phyloP scores from a whole-genome alignment of 2,329 filamentous ascomycete species.

The Drechslerella dactyloides region DNA sequence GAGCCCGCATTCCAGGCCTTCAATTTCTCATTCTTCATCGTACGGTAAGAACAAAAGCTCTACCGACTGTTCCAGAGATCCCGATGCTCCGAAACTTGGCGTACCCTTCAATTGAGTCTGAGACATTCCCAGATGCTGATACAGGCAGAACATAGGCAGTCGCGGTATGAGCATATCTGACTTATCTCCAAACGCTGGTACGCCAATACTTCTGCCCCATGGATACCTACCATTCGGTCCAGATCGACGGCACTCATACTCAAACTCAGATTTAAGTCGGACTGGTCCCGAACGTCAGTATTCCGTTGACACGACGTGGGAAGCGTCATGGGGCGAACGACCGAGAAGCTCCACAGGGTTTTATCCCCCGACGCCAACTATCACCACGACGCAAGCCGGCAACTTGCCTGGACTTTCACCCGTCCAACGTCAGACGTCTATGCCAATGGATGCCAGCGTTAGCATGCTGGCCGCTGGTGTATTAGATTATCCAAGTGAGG shows the following conservation, averaged over 20 bases:
- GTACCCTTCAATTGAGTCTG: neutral
- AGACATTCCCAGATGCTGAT: conserved; percentile 24
- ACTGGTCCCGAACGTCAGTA: conserved; percentile 31
- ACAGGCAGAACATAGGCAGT: conserved; percentile 29
- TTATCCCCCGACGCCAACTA: conserved; percentile 27
- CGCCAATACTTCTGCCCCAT: conserved; percentile 50
- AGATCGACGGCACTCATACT: conserved; percentile 50
- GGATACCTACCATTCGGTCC: conserved; percentile 47
- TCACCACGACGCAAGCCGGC: conserved; percentile 3
- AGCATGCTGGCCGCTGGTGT: conserved; percentile 4
- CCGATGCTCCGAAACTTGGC: too few species aligned
- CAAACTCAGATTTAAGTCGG: conserved; percentile 47
- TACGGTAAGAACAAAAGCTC: conserved; percentile 30
- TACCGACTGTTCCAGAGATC: conserved; percentile 1
- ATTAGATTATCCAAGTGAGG: conserved; percentile 35
- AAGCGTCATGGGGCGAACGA: conserved; percentile 40
- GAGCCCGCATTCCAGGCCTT: conserved; percentile 35
- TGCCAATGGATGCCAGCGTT: conserved; percentile 35
- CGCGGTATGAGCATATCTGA: conserved; percentile 47
- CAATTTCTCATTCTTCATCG: conserved; percentile 39
- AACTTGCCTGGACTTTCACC: conserved; percentile 28
- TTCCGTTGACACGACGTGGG: conserved; percentile 44
- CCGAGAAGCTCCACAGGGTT: conserved; percentile 46
- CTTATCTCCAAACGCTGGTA: conserved; percentile 45
- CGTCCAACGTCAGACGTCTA: conserved; percentile 30